Evolutionary conservation across 768 basidiomycete species (phyloP).

Genomic region (Tricholoma bakamatsutake): DNA sequence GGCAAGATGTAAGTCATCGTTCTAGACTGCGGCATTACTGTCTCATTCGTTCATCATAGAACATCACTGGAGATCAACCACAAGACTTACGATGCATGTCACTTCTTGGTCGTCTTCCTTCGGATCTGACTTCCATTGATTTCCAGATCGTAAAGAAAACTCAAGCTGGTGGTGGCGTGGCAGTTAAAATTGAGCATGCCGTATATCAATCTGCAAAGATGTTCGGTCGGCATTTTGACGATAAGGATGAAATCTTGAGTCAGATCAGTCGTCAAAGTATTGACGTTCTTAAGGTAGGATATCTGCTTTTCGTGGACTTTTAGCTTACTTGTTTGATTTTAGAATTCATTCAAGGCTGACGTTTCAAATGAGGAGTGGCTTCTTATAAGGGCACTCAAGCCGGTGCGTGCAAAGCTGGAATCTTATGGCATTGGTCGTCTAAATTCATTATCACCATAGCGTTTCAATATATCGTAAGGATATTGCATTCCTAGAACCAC

Average conservation of each 20-base stretch:
- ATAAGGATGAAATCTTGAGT: constrained; percentile 90
- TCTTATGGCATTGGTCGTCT: background rate
- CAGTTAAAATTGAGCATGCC: constrained; percentile 97
- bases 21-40: background rate
- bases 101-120: background rate
- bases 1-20: constrained; percentile 79
- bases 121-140: constrained; percentile 1
- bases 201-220: constrained; percentile 93
- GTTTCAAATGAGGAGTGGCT: constrained; percentile 91
- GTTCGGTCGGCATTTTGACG: constrained; percentile 94
- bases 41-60: constrained; percentile 33
- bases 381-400: constrained; percentile 83
- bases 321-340: constrained; percentile 4
- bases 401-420: constrained; percentile 37
- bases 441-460: constrained; percentile 11
- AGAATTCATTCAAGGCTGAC: constrained; percentile 85
- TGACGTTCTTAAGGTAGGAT: constrained; percentile 85
- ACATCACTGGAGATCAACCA: constrained; percentile 98
- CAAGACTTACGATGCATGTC: constrained; percentile 70
- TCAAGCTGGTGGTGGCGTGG: constrained; percentile 94
- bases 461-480: constrained; percentile 25
- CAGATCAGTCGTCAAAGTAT: constrained; percentile 90
- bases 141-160: constrained; percentile 82
- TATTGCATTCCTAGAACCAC: background rate
- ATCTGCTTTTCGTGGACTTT: constrained; percentile 1